Conservation (phyloP, 768 basidiomycete genomes). For the Solioccasus polychromus region DNA sequence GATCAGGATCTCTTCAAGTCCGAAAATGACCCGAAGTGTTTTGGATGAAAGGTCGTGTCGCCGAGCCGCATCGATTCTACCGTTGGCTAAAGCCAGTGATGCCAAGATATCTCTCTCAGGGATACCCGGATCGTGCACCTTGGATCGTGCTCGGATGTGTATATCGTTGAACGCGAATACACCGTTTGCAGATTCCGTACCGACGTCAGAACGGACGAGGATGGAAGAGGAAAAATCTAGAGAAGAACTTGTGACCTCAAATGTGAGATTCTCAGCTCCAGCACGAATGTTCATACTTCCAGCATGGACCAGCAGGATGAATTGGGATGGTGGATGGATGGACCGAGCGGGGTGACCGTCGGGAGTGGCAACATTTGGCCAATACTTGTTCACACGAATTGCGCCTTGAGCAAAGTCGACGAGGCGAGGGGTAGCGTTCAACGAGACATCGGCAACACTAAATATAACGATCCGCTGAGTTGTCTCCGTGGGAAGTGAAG, state of each 20-base stretch:
- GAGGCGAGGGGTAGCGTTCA: conserved; percentile 53
- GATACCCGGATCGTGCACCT: conserved; percentile 34
- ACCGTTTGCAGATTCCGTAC: conserved; percentile 44
- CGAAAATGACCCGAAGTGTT: conserved; percentile 42
- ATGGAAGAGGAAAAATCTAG: conserved; percentile 22
- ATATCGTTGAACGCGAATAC: conserved; percentile 49
- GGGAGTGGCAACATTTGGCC: conserved; percentile 1
- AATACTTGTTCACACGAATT: conserved; percentile 48
- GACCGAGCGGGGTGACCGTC: conserved; percentile 1
- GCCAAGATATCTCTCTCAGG: conserved; percentile 59
- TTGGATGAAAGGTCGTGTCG: conserved; percentile 44
- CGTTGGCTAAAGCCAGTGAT: conserved; percentile 47
- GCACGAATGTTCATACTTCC: conserved; percentile 53
- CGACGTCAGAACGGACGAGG: conserved; percentile 11
- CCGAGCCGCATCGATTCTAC: conserved; percentile 44
- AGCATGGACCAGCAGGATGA: conserved; percentile 42
- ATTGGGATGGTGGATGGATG: conserved; percentile 14
- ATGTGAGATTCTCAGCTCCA: conserved; percentile 65
- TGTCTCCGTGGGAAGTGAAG: conserved; percentile 10
- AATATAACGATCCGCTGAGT: conserved; percentile 30
- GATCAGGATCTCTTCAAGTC: conserved; percentile 45
- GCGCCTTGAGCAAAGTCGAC: conserved; percentile 57
- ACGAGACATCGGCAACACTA: conserved; percentile 38
- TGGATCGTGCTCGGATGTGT: conserved; percentile 58
- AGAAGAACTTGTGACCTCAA: conserved; percentile 51